Evolutionary conservation across 768 basidiomycete species (phyloP).

Genomic region (Trametes elegans): DNA sequence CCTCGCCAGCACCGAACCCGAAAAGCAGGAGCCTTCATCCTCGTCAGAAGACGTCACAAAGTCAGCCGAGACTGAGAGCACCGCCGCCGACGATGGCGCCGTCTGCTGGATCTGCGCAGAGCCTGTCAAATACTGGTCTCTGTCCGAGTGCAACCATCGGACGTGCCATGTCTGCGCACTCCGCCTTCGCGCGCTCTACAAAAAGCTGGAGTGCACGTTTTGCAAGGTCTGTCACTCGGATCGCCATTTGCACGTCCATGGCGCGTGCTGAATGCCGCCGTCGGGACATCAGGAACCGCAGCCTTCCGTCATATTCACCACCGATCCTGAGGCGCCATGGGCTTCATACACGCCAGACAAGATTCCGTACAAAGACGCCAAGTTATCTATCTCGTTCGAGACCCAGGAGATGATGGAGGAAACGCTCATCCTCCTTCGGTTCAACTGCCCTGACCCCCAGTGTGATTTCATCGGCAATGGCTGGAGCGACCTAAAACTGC

Average conservation of each 20-base stretch:
- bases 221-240: conserved; percentile 69
- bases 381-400: conserved; percentile 83
- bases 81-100: conserved; percentile 36
- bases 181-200: conserved; percentile 87
- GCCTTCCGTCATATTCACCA: conserved; percentile 71
- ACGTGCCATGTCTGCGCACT: conserved; percentile 95
- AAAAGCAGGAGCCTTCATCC: neutral
- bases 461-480: conserved; percentile 85
- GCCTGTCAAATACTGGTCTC: conserved; percentile 83
- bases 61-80: conserved; percentile 1
- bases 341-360: conserved; percentile 52
- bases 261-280: neutral
- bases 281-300: conserved; percentile 59
- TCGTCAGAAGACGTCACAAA: conserved; percentile 4
- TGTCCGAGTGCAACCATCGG: conserved; percentile 89
- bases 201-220: conserved; percentile 91
- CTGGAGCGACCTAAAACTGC: conserved; percentile 88
- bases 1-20: neutral
- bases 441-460: conserved; percentile 86
- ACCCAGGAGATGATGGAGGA: conserved; percentile 94
- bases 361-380: conserved; percentile 65
- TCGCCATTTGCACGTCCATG: neutral
- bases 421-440: conserved; percentile 84
- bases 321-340: conserved; percentile 59
- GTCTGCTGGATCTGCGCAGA: conserved; percentile 96